A percentile compares a stretch with the other conserved stretches of the same genome.
Evolutionary conservation across 441 rosid genomes (phyloP).

Genomic region (Dalechampia spathulata): DNA sequence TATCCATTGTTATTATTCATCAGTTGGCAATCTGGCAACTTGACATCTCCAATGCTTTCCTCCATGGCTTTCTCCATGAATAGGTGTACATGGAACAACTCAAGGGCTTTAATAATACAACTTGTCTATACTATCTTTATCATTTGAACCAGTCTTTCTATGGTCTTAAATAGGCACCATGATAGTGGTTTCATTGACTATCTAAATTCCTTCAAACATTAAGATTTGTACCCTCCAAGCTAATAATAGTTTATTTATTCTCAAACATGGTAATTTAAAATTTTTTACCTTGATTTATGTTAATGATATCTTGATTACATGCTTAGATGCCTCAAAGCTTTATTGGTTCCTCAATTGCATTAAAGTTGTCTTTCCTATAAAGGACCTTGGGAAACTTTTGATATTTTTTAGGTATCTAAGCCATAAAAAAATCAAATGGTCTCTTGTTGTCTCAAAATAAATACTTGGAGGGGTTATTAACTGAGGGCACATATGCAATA

Average conservation of each 20-base stretch:
- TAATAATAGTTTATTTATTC: too few relatives aligned
- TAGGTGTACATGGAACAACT: too few relatives aligned
- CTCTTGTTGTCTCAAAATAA: background rate
- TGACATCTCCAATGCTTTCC: background rate
- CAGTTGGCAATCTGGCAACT: background rate
- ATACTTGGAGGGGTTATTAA: too few relatives aligned
- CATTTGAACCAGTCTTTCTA: background rate
- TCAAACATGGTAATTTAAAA: background rate
- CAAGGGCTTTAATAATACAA: too few relatives aligned
- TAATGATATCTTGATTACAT: background rate
- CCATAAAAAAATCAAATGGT: background rate
- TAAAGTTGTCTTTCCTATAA: background rate
- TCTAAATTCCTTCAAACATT: background rate
- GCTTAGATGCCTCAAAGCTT: background rate
- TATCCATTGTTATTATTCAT: background rate
- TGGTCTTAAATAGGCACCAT: background rate
- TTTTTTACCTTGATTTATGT: background rate
- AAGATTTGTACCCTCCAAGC: background rate
- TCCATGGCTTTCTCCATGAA: background rate
- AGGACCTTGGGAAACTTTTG: background rate
- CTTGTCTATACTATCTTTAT: too few relatives aligned
- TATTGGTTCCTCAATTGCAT: background rate
- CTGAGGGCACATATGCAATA: background rate
- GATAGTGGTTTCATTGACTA: background rate
- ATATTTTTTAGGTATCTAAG: background rate